Evolutionary conservation across 1,284 basidiomycete genomes (phyloP).

Genomic region (Trichosporon sp.): DNA sequence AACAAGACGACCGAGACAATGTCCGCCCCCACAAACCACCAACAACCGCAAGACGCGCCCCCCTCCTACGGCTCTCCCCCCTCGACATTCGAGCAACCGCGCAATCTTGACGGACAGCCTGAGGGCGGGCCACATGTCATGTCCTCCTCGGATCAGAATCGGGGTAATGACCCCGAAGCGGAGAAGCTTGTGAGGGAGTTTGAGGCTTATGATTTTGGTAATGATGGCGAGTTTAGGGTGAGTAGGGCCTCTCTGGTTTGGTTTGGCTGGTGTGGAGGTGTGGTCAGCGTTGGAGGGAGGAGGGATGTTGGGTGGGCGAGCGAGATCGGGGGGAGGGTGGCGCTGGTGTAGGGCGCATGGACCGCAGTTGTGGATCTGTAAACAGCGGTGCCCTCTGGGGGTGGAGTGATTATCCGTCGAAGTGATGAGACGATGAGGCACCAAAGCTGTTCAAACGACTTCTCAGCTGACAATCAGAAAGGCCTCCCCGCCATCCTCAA

Average conservation of each 20-base stretch:
- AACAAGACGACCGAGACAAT: background rate
- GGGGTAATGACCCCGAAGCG: background rate
- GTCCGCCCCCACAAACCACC: background rate
- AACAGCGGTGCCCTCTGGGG: no score
- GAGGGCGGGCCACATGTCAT: background rate
- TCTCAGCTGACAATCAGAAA: slow-evolving; percentile 17
- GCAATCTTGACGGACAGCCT: background rate
- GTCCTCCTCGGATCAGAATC: background rate
- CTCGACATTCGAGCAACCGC: background rate
- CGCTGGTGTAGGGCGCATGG: background rate
- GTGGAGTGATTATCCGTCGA: no score
- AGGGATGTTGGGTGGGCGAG: no score
- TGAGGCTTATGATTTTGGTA: slow-evolving; percentile 35
- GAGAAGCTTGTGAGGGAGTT: slow-evolving; percentile 21
- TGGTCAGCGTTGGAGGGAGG: no score
- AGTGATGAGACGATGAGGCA: background rate
- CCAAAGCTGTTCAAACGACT: no score
- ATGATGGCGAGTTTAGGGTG: slow-evolving; percentile 37
- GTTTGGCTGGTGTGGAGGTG: background rate
- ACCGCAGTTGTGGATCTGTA: background rate
- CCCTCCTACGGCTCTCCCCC: background rate
- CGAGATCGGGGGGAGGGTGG: no score
- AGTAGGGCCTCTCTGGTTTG: slow-evolving; percentile 7
- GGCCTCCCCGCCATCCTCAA: slow-evolving; percentile 38
- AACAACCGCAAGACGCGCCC: background rate